Evolutionary conservation across 1,284 basidiomycete genomes (phyloP), one percentile per base, ranked within the genome.

Genomic region (Calocybe gambosa): DNA sequence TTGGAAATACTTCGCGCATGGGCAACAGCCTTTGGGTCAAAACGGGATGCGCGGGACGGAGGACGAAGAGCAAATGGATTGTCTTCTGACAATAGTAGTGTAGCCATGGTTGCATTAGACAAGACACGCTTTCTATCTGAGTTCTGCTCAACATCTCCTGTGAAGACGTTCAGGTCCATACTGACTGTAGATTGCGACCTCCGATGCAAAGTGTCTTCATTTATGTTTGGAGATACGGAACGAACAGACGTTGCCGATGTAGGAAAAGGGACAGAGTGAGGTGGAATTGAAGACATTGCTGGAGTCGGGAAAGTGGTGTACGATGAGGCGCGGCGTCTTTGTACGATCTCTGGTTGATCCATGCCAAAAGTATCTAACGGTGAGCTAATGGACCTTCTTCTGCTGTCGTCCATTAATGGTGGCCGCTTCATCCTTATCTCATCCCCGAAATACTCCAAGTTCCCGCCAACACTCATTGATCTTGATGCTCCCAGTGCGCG

Each of bases 1-100:
- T 79, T 78, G 0, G 86, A 89, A 49, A 74, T 53, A 1, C 82
- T 82, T 23, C 85, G 78, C 20, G 72, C 68, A 57, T 78, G 81
- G 21, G 68, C 67, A 18, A 62, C 64, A 25, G 64, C 65, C 58
- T 85, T 88, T 13, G 85, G 85, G 59, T 89, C 86, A 58, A 88
- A 85, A 31, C 77, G 77, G 21, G 85, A 88, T 16, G 75, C 73
- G 41, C 75, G 75, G 9, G 78, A 78, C 15, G 81, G 78, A 23
- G 80, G 76, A 35, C 75, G 70, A 44, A 84, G 62, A 8, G 75
- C 69, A 56, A 86, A 85, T 5, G 76, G 73, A 55, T 81, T 82
- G 39, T 80, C 75, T 33, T 79, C 75, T 42, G 55, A 58, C 37
- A 64, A 58, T 15, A 62, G 46, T 43, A 59, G 59, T 8, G 64